A percentile compares a stretch with the other conserved stretches of the same genome.
Evolutionary conservation across 2,329 filamentous ascomycete genomes (phyloP).

Genomic region (Macrophomina phaseolina): DNA sequence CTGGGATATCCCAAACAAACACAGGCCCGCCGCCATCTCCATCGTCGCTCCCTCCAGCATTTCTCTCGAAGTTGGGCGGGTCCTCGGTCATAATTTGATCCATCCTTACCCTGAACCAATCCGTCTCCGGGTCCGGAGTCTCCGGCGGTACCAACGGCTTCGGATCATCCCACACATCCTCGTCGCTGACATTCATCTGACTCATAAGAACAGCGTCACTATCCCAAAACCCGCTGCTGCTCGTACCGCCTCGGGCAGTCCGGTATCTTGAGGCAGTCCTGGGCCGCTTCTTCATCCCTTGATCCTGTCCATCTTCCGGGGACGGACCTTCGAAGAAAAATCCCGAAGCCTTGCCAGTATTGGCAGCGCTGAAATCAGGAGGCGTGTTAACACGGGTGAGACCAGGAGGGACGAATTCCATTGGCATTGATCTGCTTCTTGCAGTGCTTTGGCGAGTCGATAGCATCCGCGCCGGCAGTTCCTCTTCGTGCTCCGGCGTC

Average conservation of each 20-base stretch:
- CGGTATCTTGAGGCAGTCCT: background rate
- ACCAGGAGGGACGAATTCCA: conserved; percentile 37
- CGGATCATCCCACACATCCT: background rate
- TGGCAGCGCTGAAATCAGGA: conserved; percentile 33
- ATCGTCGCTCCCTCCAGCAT: background rate
- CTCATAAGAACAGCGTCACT: conserved; percentile 45
- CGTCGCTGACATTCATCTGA: conserved; percentile 23
- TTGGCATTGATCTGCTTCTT: conserved; percentile 30
- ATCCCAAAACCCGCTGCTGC: conserved; percentile 39
- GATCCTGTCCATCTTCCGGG: conserved; percentile 18
- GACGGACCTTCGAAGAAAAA: conserved; percentile 40
- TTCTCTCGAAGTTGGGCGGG: background rate
- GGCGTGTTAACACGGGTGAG: conserved; percentile 37
- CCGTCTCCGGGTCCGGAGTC: background rate
- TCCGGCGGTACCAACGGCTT: background rate
- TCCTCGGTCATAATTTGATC: conserved; percentile 12
- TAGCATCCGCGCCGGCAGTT: background rate
- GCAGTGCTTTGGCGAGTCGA: background rate
- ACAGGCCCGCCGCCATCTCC: conserved; percentile 32
- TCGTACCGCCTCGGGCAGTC: too few species aligned
- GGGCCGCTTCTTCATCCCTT: too few species aligned
- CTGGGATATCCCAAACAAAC: conserved; percentile 50
- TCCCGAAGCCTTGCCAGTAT: conserved; percentile 39
- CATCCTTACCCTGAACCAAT: conserved; percentile 28
- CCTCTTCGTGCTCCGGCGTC: background rate